Evolutionary conservation across 257 asterid species (phyloP).

Genomic region (Fraxinus anomala): DNA sequence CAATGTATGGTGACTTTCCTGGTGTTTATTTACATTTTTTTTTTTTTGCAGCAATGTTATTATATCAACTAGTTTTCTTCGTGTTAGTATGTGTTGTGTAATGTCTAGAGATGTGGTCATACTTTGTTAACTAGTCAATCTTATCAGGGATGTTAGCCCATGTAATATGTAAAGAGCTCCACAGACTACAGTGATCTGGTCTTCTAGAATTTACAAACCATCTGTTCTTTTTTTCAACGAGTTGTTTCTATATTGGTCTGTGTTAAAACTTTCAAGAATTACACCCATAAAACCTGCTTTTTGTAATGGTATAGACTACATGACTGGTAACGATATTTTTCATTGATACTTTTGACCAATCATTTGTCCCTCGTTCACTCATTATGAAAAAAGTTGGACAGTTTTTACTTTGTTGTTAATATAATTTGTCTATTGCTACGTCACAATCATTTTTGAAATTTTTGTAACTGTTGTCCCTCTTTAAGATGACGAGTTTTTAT

Average conservation of each 20-base stretch:
- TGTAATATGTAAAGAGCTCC: background rate
- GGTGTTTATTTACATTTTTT: slow-evolving; percentile 16
- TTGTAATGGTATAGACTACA: background rate
- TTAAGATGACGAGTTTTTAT: no score
- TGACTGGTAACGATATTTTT: background rate
- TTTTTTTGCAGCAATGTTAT: background rate
- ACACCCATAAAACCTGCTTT: background rate
- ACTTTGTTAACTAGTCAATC: background rate
- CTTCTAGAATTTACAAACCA: background rate
- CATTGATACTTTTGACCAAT: background rate
- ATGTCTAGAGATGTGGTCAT: background rate
- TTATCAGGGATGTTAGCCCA: background rate
- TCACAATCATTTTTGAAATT: background rate
- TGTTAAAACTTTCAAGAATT: background rate
- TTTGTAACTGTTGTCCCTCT: background rate
- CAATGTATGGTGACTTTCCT: slow-evolving; percentile 63
- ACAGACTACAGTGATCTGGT: background rate
- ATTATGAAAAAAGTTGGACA: background rate
- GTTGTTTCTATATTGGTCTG: slow-evolving; percentile 2
- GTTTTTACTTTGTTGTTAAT: background rate
- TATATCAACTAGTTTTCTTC: slow-evolving; percentile 1
- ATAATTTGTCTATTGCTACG: slow-evolving; percentile 4
- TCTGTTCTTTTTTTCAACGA: slow-evolving; percentile 10
- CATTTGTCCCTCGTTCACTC: background rate
- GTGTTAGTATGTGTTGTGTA: background rate